These are phyloP conservation scores for Boletus subluridellus DNA, from an alignment of 1,284 basidiomycete species.

Conservation along the genomic window DNA sequence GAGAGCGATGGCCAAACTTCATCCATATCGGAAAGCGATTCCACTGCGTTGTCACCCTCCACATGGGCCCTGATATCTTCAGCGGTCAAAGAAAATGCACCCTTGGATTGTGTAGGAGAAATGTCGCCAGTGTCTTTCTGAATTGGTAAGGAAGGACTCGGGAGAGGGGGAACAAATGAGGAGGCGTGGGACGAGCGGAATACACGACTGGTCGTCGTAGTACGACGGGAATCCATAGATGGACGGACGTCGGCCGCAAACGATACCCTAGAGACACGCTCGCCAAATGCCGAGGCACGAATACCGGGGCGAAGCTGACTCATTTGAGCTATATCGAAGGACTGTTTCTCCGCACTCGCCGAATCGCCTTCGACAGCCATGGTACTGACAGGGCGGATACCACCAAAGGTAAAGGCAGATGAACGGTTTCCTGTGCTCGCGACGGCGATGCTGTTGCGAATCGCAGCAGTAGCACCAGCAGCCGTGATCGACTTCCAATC, in stretches of 20 bases:
- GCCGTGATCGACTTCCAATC: constrained; percentile 76
- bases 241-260: constrained; percentile 70
- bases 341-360: constrained; percentile 31
- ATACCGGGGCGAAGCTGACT: constrained; percentile 50
- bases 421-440: constrained; percentile 40
- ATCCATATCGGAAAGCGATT: constrained; percentile 40
- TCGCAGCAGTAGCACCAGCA: constrained; percentile 68
- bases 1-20: constrained; percentile 62
- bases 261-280: constrained; percentile 60
- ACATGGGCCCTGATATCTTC: constrained; percentile 59
- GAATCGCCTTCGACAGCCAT: constrained; percentile 45
- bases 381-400: constrained; percentile 50
- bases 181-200: constrained; percentile 45
- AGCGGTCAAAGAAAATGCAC: constrained; percentile 60
- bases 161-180: constrained; percentile 53
- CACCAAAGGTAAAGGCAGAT: constrained; percentile 55
- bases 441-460: constrained; percentile 66
- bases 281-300: constrained; percentile 42
- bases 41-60: constrained; percentile 17
- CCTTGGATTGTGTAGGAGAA: constrained; percentile 67
- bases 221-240: constrained; percentile 54
- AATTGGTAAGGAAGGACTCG: constrained; percentile 26
- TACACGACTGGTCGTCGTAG: constrained; percentile 48
- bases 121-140: constrained; percentile 42
- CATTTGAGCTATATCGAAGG: constrained; percentile 47